Evolutionary conservation across 106 monocot species (phyloP), one percentile per base, ranked within the genome.

Genomic region (Apostasia ramifera): DNA sequence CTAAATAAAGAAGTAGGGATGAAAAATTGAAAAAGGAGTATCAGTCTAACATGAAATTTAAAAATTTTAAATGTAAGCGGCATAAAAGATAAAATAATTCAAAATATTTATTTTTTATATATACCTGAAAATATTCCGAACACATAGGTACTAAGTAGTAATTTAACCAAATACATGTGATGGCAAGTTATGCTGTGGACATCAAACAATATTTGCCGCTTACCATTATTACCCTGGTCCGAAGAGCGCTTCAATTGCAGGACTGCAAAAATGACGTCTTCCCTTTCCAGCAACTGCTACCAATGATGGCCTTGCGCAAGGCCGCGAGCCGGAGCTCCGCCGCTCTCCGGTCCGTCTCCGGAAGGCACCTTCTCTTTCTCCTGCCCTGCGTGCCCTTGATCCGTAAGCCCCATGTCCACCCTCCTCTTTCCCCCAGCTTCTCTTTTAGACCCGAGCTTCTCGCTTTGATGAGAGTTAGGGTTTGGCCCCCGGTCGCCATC

Each of bases 261-360:
- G 47, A 12, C 65, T 8, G 47, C 47, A 65, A 65, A 48, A 48
- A 65, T 47, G 48, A 48, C 11, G 48, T 48, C 48, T 10, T 48
- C 43, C 9, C 26, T 8, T 65, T 65, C 37, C 37, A 15, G 65
- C 47, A 65, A 47, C 48, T 47, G 10, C 48, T 47, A 6, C 48
- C 47, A 8, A 1, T 65, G 65, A 65, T 47, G 65, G 65, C 48
- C 6, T 44, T n/a, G 44, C 44, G 14, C 40, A 12, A 12, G 44
- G 65, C 48, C 47, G 15, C 47, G 48, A 0, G 48, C 65, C 48
- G 65, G 48, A 49, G 65, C 65, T 47, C 43, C 37, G 65, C 65
- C 48, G 65, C 48, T 48, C 5, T 41, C 13, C 43, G 43, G 48
- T n/a, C 61, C 37, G 40, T 10, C 41, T 9, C 7, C 37, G 48